phyloP scores from a whole-genome alignment of 2,329 filamentous ascomycete species.

The Colletotrichum liriopes region DNA sequence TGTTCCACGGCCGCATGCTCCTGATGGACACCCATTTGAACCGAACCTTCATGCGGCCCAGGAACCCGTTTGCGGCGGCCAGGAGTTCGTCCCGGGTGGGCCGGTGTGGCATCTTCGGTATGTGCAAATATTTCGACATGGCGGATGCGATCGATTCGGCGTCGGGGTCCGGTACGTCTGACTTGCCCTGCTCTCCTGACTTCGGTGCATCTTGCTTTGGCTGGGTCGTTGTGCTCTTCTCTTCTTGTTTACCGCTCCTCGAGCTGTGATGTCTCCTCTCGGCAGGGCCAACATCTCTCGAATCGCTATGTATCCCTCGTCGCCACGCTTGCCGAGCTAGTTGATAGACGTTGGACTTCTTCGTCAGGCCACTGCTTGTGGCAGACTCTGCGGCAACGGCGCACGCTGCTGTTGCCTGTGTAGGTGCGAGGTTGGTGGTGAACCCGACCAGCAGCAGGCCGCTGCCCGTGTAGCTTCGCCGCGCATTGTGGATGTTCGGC shows the following conservation, averaged over 20 bases:
- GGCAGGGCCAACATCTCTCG: constrained; percentile 44
- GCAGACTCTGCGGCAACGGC: constrained; percentile 57
- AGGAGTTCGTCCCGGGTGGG: constrained; percentile 95
- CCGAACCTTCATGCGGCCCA: constrained; percentile 88
- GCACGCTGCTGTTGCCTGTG: constrained; percentile 58
- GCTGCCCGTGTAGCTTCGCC: constrained; percentile 69
- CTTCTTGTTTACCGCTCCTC: constrained; percentile 45
- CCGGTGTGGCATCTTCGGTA: constrained; percentile 83
- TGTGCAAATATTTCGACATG: constrained; percentile 73
- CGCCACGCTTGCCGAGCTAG: constrained; percentile 57
- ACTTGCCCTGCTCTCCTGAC: constrained; percentile 41
- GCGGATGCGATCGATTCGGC: constrained; percentile 64
- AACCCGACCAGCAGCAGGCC: constrained; percentile 67
- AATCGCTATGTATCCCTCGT: constrained; percentile 51
- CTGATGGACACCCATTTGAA: constrained; percentile 99
- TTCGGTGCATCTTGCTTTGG: constrained; percentile 30
- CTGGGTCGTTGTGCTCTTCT: constrained; percentile 28
- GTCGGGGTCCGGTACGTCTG: constrained; percentile 47
- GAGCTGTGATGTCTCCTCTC: constrained; percentile 53
- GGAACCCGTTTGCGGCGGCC: constrained; percentile 92
- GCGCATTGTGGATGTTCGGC: constrained; percentile 55
- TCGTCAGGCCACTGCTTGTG: constrained; percentile 46
- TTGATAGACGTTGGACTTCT: constrained; percentile 53
- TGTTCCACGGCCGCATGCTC: constrained; percentile 93
- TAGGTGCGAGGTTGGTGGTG: constrained; percentile 55